Conservation (phyloP, 78 protist genomes). For the Creolimax fragrantissima region DNA sequence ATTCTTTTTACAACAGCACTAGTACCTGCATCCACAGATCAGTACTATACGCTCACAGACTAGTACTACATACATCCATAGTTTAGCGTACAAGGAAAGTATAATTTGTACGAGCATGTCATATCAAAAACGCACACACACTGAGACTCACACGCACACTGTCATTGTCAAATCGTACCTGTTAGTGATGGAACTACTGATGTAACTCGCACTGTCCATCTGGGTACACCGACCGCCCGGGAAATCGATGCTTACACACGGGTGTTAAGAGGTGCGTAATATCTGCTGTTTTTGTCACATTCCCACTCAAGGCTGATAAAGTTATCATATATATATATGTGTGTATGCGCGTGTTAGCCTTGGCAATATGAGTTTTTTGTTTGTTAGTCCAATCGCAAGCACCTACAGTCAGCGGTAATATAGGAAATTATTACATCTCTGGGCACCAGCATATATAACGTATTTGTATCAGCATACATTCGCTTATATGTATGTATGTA, state of each 20-base stretch:
- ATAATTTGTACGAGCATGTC: too few species aligned
- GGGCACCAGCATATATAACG: neutral
- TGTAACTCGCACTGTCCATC: constrained; percentile 64
- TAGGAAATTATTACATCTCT: neutral
- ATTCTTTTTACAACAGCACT: too few species aligned
- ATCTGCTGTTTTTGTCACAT: neutral
- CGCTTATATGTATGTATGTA: neutral
- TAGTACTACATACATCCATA: too few species aligned
- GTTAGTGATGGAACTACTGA: neutral
- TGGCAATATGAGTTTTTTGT: too few species aligned
- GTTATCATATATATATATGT: neutral
- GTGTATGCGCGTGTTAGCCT: neutral
- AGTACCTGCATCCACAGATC: too few species aligned
- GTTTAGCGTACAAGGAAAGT: too few species aligned
- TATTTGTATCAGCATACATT: neutral
- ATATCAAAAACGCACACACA: too few species aligned
- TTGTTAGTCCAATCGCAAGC: too few species aligned
- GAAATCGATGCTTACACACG: constrained; percentile 57
- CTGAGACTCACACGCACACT: too few species aligned
- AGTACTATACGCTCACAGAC: too few species aligned
- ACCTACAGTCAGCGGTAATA: too few species aligned
- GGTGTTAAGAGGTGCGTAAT: constrained; percentile 54
- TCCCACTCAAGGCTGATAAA: neutral
- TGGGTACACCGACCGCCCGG: constrained; percentile 59
- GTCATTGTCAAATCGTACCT: too few species aligned